Percentiles rank a stretch among this genome's conserved stretches.
Conservation (phyloP, 495 filamentous ascomycete genomes). For the Aspergillus diversus region DNA sequence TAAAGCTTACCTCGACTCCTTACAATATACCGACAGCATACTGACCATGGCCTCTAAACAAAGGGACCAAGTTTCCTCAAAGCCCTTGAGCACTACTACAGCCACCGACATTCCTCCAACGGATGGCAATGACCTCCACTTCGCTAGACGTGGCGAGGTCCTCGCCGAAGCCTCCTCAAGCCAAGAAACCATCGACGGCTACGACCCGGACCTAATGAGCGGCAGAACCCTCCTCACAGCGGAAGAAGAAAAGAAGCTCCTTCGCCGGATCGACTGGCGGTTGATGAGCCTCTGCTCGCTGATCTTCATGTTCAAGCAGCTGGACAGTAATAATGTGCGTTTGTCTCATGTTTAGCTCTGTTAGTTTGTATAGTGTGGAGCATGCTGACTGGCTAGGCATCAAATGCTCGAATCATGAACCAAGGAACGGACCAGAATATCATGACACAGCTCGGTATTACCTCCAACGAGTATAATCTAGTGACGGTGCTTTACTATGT, state of each 20-base stretch:
- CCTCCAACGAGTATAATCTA: conserved; percentile 32
- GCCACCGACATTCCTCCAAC: background rate
- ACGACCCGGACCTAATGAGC: background rate
- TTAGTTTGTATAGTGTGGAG: no score
- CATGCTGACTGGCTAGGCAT: conserved; percentile 12
- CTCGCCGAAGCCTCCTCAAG: background rate
- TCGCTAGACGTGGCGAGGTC: background rate
- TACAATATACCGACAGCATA: background rate
- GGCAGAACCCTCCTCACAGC: conserved; percentile 35
- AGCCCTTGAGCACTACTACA: background rate
- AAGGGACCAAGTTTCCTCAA: background rate
- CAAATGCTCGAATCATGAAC: conserved; percentile 47
- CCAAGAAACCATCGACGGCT: background rate
- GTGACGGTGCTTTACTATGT: conserved; percentile 35
- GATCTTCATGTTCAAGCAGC: conserved; percentile 50
- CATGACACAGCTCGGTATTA: conserved; percentile 41
- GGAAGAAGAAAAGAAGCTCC: conserved; percentile 46
- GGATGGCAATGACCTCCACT: background rate
- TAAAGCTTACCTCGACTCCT: background rate
- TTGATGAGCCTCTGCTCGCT: conserved; percentile 47
- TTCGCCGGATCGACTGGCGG: conserved; percentile 50
- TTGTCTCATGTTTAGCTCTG: no score
- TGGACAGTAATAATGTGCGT: conserved; percentile 46
- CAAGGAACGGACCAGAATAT: conserved; percentile 42
- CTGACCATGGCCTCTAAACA: background rate